Evolutionary conservation across 148 eudicot species (phyloP), one percentile per base, ranked within the genome.

Genomic region (Oxyria digyna): DNA sequence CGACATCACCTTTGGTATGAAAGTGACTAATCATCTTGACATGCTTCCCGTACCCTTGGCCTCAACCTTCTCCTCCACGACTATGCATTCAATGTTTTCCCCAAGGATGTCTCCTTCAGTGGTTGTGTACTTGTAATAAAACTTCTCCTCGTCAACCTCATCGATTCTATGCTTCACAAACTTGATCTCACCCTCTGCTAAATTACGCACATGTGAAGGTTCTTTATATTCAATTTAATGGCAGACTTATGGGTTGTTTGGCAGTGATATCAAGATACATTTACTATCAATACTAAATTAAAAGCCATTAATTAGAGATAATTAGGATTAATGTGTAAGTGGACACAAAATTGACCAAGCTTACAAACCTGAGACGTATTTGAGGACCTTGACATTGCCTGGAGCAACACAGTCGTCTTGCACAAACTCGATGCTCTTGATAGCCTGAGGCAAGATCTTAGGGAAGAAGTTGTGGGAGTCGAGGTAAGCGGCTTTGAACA

Each of bases 391-490:
- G 23, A 74, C 65, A 41, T 59, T 68, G 33, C 76, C 76, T 4
- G 48, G 49, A 9, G 57, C 31, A 27, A 21, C 62, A 2, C 37
- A 63, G 40, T 68, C 67, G 10, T 72, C 76, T 59, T 68, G 42
- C 21, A 68, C 33, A 21, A 74, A 27, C n/a, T 68, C 68, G 24
- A 68, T 26, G 40, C 62, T 68, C 50, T 59, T 68, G 8, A 69
- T 32, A 1, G 46, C 35, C 4, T 69, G 42, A 35, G 72, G 72
- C 57, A 74, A 18, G 0, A 73, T 42, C 37, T 68, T 74, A 10
- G 72, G 72, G 37, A 74, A 42, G 42, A 57, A 7, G 29, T 74
- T 67, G 76, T 43, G 76, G 6, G 66, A 40, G 48, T 68, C 76
- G 18, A 74, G 18, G 42, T 48, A 31, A 3, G 49, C 18, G 13